Evolutionary conservation across 2,329 filamentous ascomycete genomes (phyloP).

Genomic region (Fusarium foetens): DNA sequence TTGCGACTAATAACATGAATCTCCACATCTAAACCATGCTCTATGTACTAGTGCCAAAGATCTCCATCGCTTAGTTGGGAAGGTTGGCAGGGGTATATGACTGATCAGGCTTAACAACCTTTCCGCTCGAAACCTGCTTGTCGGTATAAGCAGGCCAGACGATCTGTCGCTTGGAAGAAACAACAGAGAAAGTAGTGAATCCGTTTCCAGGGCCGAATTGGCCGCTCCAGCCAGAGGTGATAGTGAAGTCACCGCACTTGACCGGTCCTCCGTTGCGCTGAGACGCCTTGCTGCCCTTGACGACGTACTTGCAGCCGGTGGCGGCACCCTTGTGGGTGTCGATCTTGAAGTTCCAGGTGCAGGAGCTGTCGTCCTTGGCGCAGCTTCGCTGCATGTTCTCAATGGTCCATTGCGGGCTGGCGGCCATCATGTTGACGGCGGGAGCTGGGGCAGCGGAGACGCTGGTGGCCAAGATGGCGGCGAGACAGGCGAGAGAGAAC

Average conservation of each 20-base stretch:
- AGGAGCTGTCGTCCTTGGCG: conserved; percentile 50
- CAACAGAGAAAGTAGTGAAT: conserved; percentile 64
- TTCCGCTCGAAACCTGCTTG: conserved; percentile 55
- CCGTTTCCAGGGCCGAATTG: conserved; percentile 63
- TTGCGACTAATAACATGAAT: not conserved
- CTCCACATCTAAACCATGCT: not conserved
- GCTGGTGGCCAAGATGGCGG: conserved; percentile 45
- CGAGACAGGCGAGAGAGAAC: conserved; percentile 52
- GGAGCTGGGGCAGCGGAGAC: conserved; percentile 50
- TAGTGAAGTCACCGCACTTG: conserved; percentile 59
- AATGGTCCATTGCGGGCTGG: conserved; percentile 54
- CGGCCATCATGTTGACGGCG: conserved; percentile 53
- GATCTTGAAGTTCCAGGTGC: conserved; percentile 57
- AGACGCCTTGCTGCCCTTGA: conserved; percentile 49
- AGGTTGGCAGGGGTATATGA: conserved; percentile 52
- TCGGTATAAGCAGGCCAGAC: conserved; percentile 65
- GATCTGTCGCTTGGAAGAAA: conserved; percentile 53
- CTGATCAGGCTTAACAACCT: conserved; percentile 60
- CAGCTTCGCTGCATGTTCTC: conserved; percentile 53
- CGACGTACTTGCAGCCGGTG: conserved; percentile 39
- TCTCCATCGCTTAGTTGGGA: conserved; percentile 12
- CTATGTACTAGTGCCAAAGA: not conserved
- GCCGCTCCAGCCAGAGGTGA: conserved; percentile 65
- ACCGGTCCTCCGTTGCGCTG: conserved; percentile 51
- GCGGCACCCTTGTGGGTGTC: conserved; percentile 55